A percentile compares a stretch with the other conserved stretches of the same genome.
Evolutionary conservation across 176 grass and related monocot genomes (phyloP).

Genomic region (Paspalum vaginatum): DNA sequence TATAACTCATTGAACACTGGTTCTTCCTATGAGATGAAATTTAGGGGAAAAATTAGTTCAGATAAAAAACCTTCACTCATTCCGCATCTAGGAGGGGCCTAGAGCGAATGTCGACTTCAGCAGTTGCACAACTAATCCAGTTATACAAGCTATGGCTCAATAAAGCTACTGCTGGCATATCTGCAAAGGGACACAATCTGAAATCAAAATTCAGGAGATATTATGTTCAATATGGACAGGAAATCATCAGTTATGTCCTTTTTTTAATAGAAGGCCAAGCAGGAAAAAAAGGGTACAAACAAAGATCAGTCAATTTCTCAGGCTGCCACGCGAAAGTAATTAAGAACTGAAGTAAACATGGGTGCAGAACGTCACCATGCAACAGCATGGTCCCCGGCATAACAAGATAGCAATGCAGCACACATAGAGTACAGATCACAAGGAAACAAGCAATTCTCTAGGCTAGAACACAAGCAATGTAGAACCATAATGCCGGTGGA

Average conservation of each 20-base stretch:
- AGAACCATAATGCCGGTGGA: too few species aligned
- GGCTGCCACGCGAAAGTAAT: too few species aligned
- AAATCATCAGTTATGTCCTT: neutral
- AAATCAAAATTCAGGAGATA: neutral
- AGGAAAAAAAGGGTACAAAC: too few species aligned
- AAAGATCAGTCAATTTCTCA: too few species aligned
- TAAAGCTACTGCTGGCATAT: constrained; percentile 81
- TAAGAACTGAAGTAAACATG: too few species aligned
- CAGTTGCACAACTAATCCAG: constrained; percentile 56
- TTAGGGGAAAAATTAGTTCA: constrained; percentile 1
- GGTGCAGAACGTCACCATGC: too few species aligned
- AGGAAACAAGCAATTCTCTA: too few species aligned
- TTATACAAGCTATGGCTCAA: constrained; percentile 69
- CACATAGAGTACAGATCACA: too few species aligned
- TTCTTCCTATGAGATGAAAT: neutral
- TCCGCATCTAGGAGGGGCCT: constrained; percentile 48
- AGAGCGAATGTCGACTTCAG: constrained; percentile 60
- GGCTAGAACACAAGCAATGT: too few species aligned
- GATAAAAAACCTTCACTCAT: constrained; percentile 55
- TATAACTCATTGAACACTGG: neutral
- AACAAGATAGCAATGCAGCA: too few species aligned
- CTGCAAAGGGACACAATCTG: constrained; percentile 36
- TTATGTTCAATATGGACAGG: neutral
- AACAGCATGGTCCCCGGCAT: too few species aligned
- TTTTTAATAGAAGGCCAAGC: too few species aligned